Evolutionary conservation across 805 yeast genomes (phyloP).

Genomic region (Yarrowia alimentaria): DNA sequence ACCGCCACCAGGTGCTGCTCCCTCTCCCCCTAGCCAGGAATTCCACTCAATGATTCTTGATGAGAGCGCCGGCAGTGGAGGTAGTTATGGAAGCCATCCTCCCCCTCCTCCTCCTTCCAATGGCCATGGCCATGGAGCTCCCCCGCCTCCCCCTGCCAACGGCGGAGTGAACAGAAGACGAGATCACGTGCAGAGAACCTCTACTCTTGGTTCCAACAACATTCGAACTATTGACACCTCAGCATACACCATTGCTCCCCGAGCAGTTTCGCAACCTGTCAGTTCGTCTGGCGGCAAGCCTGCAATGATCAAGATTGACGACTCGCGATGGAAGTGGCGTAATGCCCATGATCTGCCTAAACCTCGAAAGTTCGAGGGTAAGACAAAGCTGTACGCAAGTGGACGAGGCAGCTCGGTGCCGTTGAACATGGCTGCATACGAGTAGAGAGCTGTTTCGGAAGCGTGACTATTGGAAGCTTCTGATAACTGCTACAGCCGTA

Average conservation of each 20-base stretch:
- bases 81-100: slow-evolving; percentile 26
- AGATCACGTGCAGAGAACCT: slow-evolving; percentile 16
- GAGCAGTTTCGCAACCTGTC: slow-evolving; percentile 33
- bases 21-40: slow-evolving; percentile 34
- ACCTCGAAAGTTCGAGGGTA: slow-evolving; percentile 77
- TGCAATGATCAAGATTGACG: slow-evolving; percentile 55
- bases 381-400: slow-evolving; percentile 82
- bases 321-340: slow-evolving; percentile 66
- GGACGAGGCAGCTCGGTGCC: slow-evolving; percentile 95
- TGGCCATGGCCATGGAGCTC: slow-evolving; percentile 34
- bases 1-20: slow-evolving; percentile 34
- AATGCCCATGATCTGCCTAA: slow-evolving; percentile 72
- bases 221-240: slow-evolving; percentile 63
- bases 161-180: slow-evolving; percentile 14
- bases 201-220: slow-evolving; percentile 38
- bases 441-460: too few relatives aligned
- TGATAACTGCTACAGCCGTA: too few relatives aligned
- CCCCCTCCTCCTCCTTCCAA: slow-evolving; percentile 39
- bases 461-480: too few relatives aligned
- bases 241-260: slow-evolving; percentile 58
- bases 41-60: slow-evolving; percentile 18
- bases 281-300: slow-evolving; percentile 30
- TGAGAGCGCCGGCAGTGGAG: slow-evolving; percentile 8
- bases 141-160: slow-evolving; percentile 15
- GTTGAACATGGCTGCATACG: slow-evolving; percentile 52